A percentile compares a stretch with the other conserved stretches of the same genome.
Conservation (phyloP, 352 stramenopile genomes). For the Phytophthora aleatoria region DNA sequence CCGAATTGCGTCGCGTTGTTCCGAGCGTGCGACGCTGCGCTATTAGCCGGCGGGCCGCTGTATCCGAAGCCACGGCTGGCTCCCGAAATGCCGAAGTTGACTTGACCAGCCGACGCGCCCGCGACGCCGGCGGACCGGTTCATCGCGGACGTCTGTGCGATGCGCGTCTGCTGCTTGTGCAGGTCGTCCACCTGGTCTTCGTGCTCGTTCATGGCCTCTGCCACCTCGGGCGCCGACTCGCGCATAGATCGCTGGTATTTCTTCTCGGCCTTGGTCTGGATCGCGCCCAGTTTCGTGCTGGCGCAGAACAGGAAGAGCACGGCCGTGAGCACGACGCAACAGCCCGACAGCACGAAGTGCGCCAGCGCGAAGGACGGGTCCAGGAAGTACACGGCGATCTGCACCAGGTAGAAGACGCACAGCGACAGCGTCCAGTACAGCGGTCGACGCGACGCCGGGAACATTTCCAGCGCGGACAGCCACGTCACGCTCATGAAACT, state of each 20-base stretch:
- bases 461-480: conserved; percentile 84
- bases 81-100: conserved; percentile 32
- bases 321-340: conserved; percentile 51
- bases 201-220: conserved; percentile 29
- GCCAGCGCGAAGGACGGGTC: conserved; percentile 63
- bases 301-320: conserved; percentile 80
- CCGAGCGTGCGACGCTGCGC: conserved; percentile 31
- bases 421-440: conserved; percentile 76
- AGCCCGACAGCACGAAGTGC: conserved; percentile 58
- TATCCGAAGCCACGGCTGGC: conserved; percentile 8
- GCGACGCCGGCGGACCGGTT: conserved; percentile 33
- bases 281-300: conserved; percentile 80
- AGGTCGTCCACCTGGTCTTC: conserved; percentile 38
- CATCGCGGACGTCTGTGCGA: conserved; percentile 51
- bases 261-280: conserved; percentile 89
- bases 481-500: conserved; percentile 78
- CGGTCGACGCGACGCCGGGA: conserved; percentile 61
- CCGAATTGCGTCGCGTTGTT: conserved; percentile 39
- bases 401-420: conserved; percentile 61
- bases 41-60: conserved; percentile 20
- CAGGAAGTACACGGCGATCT: conserved; percentile 63
- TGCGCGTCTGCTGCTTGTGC: conserved; percentile 66
- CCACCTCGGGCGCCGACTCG: conserved; percentile 37
- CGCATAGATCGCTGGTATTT: conserved; percentile 58
- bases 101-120: conserved; percentile 22